These are phyloP conservation scores for Halteria grandinella DNA, from an alignment of 73 alveolate species.

Conservation along the genomic window DNA sequence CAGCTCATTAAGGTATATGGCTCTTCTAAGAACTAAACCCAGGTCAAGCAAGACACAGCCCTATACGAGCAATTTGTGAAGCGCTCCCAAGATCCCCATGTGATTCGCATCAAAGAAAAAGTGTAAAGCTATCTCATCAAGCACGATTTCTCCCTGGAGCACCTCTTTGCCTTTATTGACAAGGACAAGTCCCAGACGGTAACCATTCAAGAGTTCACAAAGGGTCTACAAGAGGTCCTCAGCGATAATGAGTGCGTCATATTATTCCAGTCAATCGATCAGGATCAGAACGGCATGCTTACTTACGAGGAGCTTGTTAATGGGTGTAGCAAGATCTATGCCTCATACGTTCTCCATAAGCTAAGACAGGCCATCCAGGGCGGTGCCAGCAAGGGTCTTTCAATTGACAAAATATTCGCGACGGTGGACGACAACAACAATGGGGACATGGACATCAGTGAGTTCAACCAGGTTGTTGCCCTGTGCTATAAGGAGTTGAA, in stretches of 20 bases:
- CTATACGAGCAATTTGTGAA: too few species aligned
- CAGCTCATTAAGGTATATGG: too few species aligned
- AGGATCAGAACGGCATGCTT: background rate
- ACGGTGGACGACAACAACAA: constrained; percentile 30
- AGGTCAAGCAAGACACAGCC: too few species aligned
- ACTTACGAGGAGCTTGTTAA: constrained; percentile 7
- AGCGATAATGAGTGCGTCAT: constrained; percentile 10
- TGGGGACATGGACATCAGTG: constrained; percentile 17
- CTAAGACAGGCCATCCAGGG: constrained; percentile 14
- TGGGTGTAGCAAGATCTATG: constrained; percentile 39
- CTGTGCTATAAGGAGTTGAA: background rate
- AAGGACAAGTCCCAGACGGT: constrained; percentile 20
- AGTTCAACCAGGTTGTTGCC: constrained; percentile 19
- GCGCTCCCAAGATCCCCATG: background rate
- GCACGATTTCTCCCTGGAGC: background rate
- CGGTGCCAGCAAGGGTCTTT: background rate
- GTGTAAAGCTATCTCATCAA: background rate
- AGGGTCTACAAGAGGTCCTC: constrained; percentile 1
- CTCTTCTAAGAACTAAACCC: too few species aligned
- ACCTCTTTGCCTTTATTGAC: constrained; percentile 15
- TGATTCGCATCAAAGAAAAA: constrained; percentile 3
- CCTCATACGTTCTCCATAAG: constrained; percentile 5
- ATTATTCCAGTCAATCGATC: constrained; percentile 18
- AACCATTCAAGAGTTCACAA: constrained; percentile 15
- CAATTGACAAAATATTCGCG: constrained; percentile 1